These are phyloP conservation scores for Aspergillus ellipticus DNA, from an alignment of 495 filamentous ascomycete species.

Conservation along the genomic window DNA sequence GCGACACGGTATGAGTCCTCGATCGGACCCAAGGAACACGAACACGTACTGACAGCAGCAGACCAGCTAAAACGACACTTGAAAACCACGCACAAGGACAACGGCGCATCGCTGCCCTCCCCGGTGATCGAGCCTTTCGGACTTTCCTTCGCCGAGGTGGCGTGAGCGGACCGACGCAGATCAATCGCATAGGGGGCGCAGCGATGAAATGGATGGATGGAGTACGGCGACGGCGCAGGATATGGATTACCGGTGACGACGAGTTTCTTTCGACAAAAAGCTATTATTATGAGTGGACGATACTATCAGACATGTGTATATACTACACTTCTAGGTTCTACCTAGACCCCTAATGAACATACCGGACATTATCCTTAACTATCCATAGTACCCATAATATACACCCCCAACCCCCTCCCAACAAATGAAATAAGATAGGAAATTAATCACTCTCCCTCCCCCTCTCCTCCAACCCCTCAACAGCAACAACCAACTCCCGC, in stretches of 20 bases:
- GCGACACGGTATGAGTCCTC: slow-evolving; percentile 37
- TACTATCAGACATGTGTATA: background rate
- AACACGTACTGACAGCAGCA: slow-evolving; percentile 13
- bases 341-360: background rate
- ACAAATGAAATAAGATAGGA: background rate
- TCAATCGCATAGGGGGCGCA: background rate
- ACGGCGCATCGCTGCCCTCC: slow-evolving; percentile 20
- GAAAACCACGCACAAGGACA: slow-evolving; percentile 39
- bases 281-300: background rate
- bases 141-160: slow-evolving; percentile 25
- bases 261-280: background rate
- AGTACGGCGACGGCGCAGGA: no score
- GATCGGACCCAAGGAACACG: background rate
- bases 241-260: no score
- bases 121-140: slow-evolving; percentile 27
- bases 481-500: slow-evolving; percentile 41
- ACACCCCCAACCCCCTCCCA: background rate
- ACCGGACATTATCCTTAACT: no score
- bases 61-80: slow-evolving; percentile 48
- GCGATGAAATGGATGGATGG: no score
- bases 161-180: background rate
- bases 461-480: slow-evolving; percentile 41
- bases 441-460: slow-evolving; percentile 29
- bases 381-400: no score
- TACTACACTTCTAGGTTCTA: background rate